Percentiles rank a stretch among this genome's conserved stretches.
phyloP scores from a whole-genome alignment of 345 rosid species.

The Dimocarpus longan region DNA sequence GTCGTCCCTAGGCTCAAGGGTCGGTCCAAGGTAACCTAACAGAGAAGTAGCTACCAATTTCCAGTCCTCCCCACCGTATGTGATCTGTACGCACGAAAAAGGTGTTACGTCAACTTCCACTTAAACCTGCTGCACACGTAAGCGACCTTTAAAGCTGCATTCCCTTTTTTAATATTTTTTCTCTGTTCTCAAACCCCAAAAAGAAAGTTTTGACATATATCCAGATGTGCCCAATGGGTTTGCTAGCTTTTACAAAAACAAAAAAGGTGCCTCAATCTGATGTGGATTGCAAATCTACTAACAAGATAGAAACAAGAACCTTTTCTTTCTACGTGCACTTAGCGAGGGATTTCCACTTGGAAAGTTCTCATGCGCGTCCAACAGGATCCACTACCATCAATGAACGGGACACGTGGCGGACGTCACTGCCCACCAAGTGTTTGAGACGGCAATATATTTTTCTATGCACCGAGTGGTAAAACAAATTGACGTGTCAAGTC shows the following conservation, averaged over 20 bases:
- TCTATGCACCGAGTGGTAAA: too few relatives aligned
- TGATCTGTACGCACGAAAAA: neutral
- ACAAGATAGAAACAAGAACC: neutral
- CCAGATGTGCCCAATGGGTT: neutral
- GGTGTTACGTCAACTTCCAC: neutral
- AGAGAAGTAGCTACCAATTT: too few relatives aligned
- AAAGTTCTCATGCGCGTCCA: conserved; percentile 26
- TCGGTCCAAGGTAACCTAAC: too few relatives aligned
- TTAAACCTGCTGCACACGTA: neutral
- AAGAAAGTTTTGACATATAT: neutral
- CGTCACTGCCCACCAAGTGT: conserved; percentile 25
- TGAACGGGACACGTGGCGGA: conserved; percentile 11
- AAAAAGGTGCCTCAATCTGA: conserved; percentile 11
- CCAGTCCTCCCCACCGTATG: too few relatives aligned
- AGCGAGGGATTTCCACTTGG: conserved; percentile 35
- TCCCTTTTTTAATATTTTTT: neutral
- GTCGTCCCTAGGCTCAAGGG: too few relatives aligned
- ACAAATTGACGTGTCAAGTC: too few relatives aligned
- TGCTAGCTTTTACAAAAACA: neutral
- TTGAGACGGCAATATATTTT: too few relatives aligned
- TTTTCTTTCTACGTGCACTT: neutral
- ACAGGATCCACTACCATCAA: neutral
- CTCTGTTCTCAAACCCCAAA: too few relatives aligned
- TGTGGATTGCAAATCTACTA: conserved; percentile 31
- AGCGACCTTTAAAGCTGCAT: neutral